Evolutionary conservation across 116 monocot genomes (phyloP).

Genomic region (Cymodocea nodosa): DNA sequence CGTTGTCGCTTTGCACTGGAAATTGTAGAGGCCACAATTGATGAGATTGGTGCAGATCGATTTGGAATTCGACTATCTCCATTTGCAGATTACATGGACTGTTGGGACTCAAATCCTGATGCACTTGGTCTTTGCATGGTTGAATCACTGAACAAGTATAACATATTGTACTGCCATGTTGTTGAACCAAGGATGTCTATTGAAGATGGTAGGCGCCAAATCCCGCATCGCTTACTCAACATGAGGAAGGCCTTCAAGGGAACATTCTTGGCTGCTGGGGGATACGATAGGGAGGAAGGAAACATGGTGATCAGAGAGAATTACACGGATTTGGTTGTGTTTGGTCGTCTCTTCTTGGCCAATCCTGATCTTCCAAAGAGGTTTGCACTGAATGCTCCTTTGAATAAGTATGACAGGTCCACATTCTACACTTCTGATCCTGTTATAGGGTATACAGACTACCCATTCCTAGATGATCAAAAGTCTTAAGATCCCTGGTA

Average conservation of each 20-base stretch:
- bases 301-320: constrained; percentile 10
- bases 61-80: constrained; percentile 21
- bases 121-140: constrained; percentile 18
- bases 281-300: constrained; percentile 20
- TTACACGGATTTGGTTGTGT: constrained; percentile 21
- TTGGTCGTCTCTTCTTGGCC: constrained; percentile 46
- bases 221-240: constrained; percentile 5
- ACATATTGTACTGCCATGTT: constrained; percentile 16
- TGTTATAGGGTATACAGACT: constrained; percentile 54
- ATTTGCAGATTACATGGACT: constrained; percentile 11
- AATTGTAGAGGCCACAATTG: constrained; percentile 12
- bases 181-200: constrained; percentile 22
- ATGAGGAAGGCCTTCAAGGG: constrained; percentile 24
- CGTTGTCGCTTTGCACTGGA: constrained; percentile 21
- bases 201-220: not conserved
- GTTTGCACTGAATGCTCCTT: constrained; percentile 33
- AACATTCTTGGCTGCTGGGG: constrained; percentile 22
- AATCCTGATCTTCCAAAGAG: constrained; percentile 54
- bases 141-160: constrained; percentile 9
- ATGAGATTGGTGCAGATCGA: constrained; percentile 13
- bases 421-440: constrained; percentile 51
- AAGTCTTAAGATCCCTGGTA: not conserved
- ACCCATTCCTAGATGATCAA: constrained; percentile 28
- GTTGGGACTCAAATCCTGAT: constrained; percentile 20
- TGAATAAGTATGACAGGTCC: constrained; percentile 31